These are phyloP conservation scores for Epicoccum sorghinum DNA, from an alignment of 2,329 filamentous ascomycete species.

Conservation along the genomic window DNA sequence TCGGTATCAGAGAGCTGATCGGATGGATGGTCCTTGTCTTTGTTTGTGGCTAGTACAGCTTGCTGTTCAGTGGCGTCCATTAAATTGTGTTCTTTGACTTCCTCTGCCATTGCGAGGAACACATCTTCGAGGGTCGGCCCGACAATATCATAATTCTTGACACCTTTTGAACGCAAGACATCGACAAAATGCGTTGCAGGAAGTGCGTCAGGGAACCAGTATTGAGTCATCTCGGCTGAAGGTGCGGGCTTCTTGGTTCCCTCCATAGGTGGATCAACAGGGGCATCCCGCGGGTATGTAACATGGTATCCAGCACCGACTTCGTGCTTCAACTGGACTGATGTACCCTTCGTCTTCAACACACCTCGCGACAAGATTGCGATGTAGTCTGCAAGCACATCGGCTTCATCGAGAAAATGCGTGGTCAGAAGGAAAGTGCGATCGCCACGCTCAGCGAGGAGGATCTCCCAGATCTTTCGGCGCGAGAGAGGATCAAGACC, in stretches of 20 bases:
- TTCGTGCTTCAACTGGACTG: slow-evolving; percentile 81
- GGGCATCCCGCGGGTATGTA: slow-evolving; percentile 39
- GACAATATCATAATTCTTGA: slow-evolving; percentile 82
- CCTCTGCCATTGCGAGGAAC: slow-evolving; percentile 84
- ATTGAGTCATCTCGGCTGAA: slow-evolving; percentile 71
- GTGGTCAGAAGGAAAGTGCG: slow-evolving; percentile 88
- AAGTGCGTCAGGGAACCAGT: slow-evolving; percentile 71
- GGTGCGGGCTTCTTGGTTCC: slow-evolving; percentile 51
- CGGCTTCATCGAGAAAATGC: slow-evolving; percentile 92
- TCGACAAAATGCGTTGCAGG: slow-evolving; percentile 75
- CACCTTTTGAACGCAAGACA: slow-evolving; percentile 67
- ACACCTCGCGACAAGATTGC: slow-evolving; percentile 85
- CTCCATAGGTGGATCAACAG: slow-evolving; percentile 58
- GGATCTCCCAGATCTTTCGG: slow-evolving; percentile 92
- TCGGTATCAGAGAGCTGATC: slow-evolving; percentile 40
- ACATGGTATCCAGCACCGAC: slow-evolving; percentile 86
- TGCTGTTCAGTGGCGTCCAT: slow-evolving; percentile 33
- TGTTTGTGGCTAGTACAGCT: slow-evolving; percentile 22
- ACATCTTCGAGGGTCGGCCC: slow-evolving; percentile 93
- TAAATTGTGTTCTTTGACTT: slow-evolving; percentile 65
- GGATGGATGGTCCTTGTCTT: slow-evolving; percentile 31
- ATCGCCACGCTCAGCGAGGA: slow-evolving; percentile 80
- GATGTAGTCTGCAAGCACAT: slow-evolving; percentile 86
- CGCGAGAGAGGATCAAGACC: slow-evolving; percentile 86
- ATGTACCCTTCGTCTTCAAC: slow-evolving; percentile 81